Evolutionary conservation across 73 alveolate genomes (phyloP).

Genomic region (Paramecium sonneborni): DNA sequence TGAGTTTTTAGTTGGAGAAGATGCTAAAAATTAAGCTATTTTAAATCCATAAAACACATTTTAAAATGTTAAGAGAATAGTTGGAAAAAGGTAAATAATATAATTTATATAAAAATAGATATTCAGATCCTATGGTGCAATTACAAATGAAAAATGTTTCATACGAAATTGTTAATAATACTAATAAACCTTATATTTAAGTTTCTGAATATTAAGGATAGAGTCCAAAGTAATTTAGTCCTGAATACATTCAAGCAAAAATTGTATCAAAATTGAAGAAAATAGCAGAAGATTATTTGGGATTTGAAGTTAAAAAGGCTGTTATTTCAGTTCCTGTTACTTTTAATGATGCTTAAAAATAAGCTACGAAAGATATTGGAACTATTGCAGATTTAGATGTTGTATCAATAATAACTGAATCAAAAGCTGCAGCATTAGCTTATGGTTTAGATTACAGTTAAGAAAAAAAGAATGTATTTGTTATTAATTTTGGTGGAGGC

Average conservation of each 20-base stretch:
- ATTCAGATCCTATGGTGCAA: background rate
- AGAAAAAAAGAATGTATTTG: conserved; percentile 75
- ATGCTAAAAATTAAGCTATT: background rate
- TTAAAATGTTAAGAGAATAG: background rate
- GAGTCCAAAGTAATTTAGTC: conserved; percentile 59
- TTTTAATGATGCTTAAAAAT: conserved; percentile 86
- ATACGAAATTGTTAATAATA: background rate
- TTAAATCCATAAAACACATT: background rate
- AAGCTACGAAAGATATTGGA: conserved; percentile 95
- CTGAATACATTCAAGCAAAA: conserved; percentile 78
- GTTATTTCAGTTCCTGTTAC: conserved; percentile 87
- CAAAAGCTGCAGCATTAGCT: conserved; percentile 97
- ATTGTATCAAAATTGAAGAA: conserved; percentile 79
- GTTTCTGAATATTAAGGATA: background rate
- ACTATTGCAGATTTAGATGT: conserved; percentile 91
- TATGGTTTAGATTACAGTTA: conserved; percentile 85
- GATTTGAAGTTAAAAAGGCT: conserved; percentile 76
- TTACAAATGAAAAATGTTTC: background rate
- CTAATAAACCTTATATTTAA: background rate
- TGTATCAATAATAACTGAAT: conserved; percentile 87
- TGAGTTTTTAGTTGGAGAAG: background rate
- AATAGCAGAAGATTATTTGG: conserved; percentile 76
- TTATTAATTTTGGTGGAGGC: conserved; percentile 93
- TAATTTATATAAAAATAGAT: background rate
- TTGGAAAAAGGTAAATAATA: background rate